A percentile compares a stretch with the other conserved stretches of the same genome.
These are phyloP conservation scores for Mucor plumbeus DNA, from an alignment of 371 early-diverging fungal genomes.

Conservation along the genomic window DNA sequence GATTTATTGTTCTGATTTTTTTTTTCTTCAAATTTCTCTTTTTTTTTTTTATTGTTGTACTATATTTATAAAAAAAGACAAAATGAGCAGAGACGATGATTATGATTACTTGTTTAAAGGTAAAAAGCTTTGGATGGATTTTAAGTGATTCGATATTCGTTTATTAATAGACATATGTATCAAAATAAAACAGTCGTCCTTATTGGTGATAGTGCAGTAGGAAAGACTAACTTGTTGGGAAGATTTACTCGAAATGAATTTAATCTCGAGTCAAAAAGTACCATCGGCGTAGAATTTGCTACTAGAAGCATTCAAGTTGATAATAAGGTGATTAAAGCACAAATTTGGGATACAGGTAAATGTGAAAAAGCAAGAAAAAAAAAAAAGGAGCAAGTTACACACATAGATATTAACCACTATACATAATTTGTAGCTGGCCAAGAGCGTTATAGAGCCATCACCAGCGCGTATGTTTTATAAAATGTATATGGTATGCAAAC, in stretches of 20 bases:
- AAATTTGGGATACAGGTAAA: slow-evolving; percentile 96
- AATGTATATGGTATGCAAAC: not conserved
- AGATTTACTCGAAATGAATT: slow-evolving; percentile 98
- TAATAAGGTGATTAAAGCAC: slow-evolving; percentile 97
- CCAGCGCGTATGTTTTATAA: slow-evolving; percentile 76
- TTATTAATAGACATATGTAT: too few species aligned
- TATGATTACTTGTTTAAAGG: slow-evolving; percentile 35
- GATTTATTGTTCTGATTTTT: not conserved
- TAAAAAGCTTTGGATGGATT: slow-evolving; percentile 6
- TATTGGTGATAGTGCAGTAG: slow-evolving; percentile 99
- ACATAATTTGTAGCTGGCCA: slow-evolving; percentile 73
- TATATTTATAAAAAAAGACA: not conserved
- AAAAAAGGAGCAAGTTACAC: slow-evolving; percentile 14
- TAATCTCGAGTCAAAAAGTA: slow-evolving; percentile 97
- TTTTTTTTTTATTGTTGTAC: not conserved
- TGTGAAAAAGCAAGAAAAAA: not conserved
- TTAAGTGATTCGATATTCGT: not conserved
- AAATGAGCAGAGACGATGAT: slow-evolving; percentile 28
- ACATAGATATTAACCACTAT: not conserved
- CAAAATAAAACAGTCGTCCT: slow-evolving; percentile 81
- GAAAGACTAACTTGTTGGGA: slow-evolving; percentile 99
- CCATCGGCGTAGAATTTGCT: slow-evolving; percentile 99
- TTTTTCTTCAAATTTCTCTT: slow-evolving; percentile 3
- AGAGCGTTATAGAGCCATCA: slow-evolving; percentile 91
- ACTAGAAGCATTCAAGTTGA: slow-evolving; percentile 97